Base-by-base conservation (phyloP, 148 eudicot genomes). In the Spergularia bocconei region DNA sequence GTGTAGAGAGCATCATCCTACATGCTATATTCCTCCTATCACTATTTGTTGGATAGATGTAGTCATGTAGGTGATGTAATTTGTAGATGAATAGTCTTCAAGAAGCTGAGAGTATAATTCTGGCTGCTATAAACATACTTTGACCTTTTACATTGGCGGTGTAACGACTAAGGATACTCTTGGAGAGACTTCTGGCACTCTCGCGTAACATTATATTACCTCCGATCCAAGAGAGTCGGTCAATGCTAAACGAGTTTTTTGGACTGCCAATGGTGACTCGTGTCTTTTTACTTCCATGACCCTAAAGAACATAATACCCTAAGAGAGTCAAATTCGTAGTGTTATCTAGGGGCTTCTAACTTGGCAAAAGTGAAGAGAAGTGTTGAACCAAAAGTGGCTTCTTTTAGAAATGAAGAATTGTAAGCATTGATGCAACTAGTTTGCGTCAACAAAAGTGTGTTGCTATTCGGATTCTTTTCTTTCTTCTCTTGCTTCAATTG, bases 401-500 rank as follows among this genome's bases (percentile, higher is more conserved):
- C 10, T 36, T 68, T 51, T 5, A 11, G 2, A 10, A 68, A 21
- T 5, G 38, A 68, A 20, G 56, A 50, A 50, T 48, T 50, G 11
- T 12, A 6, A 48, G 11, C 54, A 55, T 33, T 48, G 47, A 55
- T 59, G 51, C 52, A 52, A 15, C 19, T 23, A 23, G 56, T 44
- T 25, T 75, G 20, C 6, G 33, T 65, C 57, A 36, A 56, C 63
- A 19, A 47, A 58, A 23, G 67, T 11, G 59, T 58, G 14, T 25
- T 67, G 63, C 13, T 57, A 11, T 44, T 68, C 52, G 39, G 36
- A 50, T 76, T 48, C 50, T 16, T 44, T 5, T 47, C 56, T 17
- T 50, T 76, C 17, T 51, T 25, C 13, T 38, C 16, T 21, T 4
- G 78, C 23, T 20, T 59, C 47, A 53, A 33, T 57, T 80, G 75